A percentile compares a stretch with the other conserved stretches of the same genome.
Conservation (phyloP, 2,329 filamentous ascomycete genomes). For the Diaporthe vaccinii region DNA sequence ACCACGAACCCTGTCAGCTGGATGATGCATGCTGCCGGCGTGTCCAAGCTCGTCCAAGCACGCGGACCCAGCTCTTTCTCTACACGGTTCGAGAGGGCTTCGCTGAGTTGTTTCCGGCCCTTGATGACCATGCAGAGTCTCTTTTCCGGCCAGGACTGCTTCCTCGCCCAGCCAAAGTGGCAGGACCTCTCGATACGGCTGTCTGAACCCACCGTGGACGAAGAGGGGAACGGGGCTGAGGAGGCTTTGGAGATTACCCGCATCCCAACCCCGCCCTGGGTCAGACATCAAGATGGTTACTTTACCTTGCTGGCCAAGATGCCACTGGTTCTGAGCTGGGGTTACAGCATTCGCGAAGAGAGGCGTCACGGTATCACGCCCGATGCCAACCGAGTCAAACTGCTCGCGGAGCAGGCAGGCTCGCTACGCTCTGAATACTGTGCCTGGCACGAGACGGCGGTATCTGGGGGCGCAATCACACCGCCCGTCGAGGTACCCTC, state of each 20-base stretch:
- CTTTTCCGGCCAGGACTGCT: constrained; percentile 54
- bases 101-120: constrained; percentile 55
- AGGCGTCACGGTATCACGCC: constrained; percentile 48
- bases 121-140: constrained; percentile 56
- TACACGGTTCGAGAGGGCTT: constrained; percentile 53
- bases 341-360: constrained; percentile 51
- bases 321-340: constrained; percentile 50
- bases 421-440: constrained; percentile 49
- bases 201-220: constrained; percentile 45
- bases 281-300: constrained; percentile 50
- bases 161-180: constrained; percentile 54
- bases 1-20: constrained; percentile 53
- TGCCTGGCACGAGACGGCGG: constrained; percentile 51
- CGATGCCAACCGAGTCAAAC: constrained; percentile 47
- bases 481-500: constrained; percentile 48
- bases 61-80: constrained; percentile 54
- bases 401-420: constrained; percentile 48
- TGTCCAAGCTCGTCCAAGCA: constrained; percentile 54
- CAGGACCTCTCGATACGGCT: constrained; percentile 51
- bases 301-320: constrained; percentile 52
- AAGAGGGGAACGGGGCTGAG: background rate
- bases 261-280: constrained; percentile 42
- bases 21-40: constrained; percentile 56
- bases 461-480: constrained; percentile 42
- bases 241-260: constrained; percentile 38